phyloP scores from a whole-genome alignment of 495 filamentous ascomycete genomes.

The Podospora anserina region DNA sequence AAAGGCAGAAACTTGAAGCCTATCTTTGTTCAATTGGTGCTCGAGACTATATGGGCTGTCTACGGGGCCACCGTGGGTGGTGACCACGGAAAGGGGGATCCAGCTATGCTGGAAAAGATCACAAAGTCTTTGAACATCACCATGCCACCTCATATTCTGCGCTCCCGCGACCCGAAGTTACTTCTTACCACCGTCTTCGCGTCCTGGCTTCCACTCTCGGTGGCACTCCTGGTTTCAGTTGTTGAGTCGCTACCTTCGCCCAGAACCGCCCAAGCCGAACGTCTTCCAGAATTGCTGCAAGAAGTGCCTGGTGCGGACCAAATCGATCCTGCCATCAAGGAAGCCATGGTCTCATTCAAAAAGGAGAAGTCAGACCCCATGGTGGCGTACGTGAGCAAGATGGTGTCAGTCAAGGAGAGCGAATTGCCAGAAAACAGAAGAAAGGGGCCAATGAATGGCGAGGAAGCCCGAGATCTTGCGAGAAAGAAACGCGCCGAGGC shows the following conservation, averaged over 20 bases:
- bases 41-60: slow-evolving; percentile 96
- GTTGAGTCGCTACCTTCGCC: slow-evolving; percentile 92
- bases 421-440: slow-evolving; percentile 80
- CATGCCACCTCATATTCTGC: slow-evolving; percentile 76
- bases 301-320: slow-evolving; percentile 73
- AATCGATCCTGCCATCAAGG: slow-evolving; percentile 63
- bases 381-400: slow-evolving; percentile 96
- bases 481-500: slow-evolving; percentile 87
- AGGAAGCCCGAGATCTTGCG: slow-evolving; percentile 83
- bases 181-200: slow-evolving; percentile 83
- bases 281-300: slow-evolving; percentile 74
- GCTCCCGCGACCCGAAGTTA: slow-evolving; percentile 77
- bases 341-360: slow-evolving; percentile 80
- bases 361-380: slow-evolving; percentile 66
- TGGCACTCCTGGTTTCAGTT: slow-evolving; percentile 85
- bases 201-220: slow-evolving; percentile 89
- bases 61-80: slow-evolving; percentile 87
- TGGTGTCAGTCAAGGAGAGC: slow-evolving; percentile 91
- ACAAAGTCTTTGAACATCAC: slow-evolving; percentile 84
- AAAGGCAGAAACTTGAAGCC: slow-evolving; percentile 89
- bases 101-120: slow-evolving; percentile 83
- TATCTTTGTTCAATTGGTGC: slow-evolving; percentile 95
- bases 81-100: slow-evolving; percentile 79
- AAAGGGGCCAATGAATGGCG: slow-evolving; percentile 71
- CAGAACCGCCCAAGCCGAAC: slow-evolving; percentile 71